A percentile compares a stretch with the other conserved stretches of the same genome.
These are phyloP conservation scores for Vachellia pachyceras DNA, from an alignment of 306 rosid genomes.

Conservation along the genomic window DNA sequence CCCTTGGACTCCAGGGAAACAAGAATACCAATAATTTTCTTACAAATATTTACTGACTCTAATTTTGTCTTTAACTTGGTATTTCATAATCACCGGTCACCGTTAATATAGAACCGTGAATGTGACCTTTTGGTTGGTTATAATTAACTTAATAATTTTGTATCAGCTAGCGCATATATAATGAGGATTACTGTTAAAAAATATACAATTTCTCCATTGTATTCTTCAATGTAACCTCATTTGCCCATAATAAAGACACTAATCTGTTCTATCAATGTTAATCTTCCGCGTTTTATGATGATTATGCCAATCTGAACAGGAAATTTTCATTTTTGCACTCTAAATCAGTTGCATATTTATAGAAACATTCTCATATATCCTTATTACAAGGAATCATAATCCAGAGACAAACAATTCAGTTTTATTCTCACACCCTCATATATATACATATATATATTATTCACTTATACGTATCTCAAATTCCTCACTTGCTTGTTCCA, in stretches of 20 bases:
- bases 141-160: conserved; percentile 5
- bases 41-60: neutral
- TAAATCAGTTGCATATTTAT: conserved; percentile 25
- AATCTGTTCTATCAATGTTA: neutral
- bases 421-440: neutral
- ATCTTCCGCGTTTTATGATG: conserved; percentile 5
- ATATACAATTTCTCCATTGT: neutral
- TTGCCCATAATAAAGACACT: neutral
- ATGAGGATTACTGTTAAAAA: conserved; percentile 1
- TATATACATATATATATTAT: neutral
- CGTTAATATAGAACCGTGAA: neutral
- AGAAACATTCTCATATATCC: neutral
- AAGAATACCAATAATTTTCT: neutral
- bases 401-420: neutral
- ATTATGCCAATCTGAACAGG: conserved; percentile 11
- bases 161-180: neutral
- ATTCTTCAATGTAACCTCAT: neutral
- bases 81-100: neutral
- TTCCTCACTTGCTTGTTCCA: neutral
- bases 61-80: neutral
- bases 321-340: neutral
- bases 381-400: neutral
- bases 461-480: neutral
- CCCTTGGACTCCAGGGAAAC: no score
- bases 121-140: neutral